Conservation (phyloP, 768 basidiomycete species). For the Tylopilus subfusipes region DNA sequence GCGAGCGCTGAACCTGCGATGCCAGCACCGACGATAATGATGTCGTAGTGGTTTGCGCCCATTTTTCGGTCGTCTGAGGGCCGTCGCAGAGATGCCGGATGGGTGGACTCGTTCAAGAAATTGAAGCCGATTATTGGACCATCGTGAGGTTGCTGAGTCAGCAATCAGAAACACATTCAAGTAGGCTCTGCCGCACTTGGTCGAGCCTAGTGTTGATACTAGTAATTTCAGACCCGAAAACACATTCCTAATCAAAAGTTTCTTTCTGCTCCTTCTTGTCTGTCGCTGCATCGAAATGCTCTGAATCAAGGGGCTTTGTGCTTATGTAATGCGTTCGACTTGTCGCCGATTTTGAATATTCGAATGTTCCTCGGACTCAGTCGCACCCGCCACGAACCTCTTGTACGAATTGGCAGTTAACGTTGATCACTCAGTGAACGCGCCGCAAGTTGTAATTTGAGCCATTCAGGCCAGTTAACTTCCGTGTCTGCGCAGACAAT, state of each 20-base stretch:
- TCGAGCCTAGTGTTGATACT: too few species aligned
- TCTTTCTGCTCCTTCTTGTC: too few species aligned
- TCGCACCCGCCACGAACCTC: background rate
- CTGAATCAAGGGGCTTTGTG: background rate
- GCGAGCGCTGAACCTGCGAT: conserved; percentile 87
- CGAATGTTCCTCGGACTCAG: too few species aligned
- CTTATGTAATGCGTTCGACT: background rate
- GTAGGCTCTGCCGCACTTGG: background rate
- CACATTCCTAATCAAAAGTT: too few species aligned
- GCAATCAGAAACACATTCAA: conserved; percentile 3
- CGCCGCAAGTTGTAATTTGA: conserved; percentile 4
- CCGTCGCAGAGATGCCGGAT: background rate
- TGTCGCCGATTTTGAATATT: too few species aligned
- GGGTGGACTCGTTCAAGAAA: background rate
- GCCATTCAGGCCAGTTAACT: background rate
- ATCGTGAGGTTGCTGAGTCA: conserved; percentile 15
- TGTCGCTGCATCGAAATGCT: too few species aligned
- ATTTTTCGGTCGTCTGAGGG: conserved; percentile 1
- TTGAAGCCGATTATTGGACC: background rate
- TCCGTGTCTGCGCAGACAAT: background rate
- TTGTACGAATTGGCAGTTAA: background rate
- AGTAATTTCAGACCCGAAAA: too few species aligned
- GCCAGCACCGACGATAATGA: conserved; percentile 89
- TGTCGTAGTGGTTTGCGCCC: conserved; percentile 50
- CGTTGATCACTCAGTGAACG: background rate